Evolutionary conservation across 805 yeast genomes (phyloP).

Genomic region (Saccharomycopsis olivae): DNA sequence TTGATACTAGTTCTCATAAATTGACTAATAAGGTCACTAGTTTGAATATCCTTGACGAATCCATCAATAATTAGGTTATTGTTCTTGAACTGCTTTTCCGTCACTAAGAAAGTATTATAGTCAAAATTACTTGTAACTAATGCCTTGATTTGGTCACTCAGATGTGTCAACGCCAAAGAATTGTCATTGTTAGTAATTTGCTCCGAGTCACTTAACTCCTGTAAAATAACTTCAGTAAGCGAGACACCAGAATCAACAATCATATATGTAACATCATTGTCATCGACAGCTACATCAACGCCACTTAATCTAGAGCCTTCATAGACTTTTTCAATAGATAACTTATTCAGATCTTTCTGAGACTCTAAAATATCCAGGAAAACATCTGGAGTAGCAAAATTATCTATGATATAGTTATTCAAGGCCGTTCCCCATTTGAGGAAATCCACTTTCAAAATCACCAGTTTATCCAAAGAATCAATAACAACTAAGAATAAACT

Average conservation of each 20-base stretch:
- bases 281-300: too few relatives aligned
- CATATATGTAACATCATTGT: too few relatives aligned
- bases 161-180: too few relatives aligned
- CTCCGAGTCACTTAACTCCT: neutral
- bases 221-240: neutral
- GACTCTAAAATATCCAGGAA: neutral
- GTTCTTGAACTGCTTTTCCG: neutral
- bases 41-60: neutral
- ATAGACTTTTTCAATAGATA: constrained; percentile 1
- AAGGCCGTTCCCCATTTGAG: constrained; percentile 19
- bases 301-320: too few relatives aligned
- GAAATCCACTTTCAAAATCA: constrained; percentile 6
- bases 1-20: neutral
- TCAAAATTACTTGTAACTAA: neutral
- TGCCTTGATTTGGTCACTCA: neutral
- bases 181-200: neutral
- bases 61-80: constrained; percentile 4
- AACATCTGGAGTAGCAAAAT: neutral
- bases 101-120: neutral
- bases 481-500: constrained; percentile 6
- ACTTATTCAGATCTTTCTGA: neutral
- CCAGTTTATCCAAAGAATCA: neutral
- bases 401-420: constrained; percentile 13
- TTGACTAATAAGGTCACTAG: neutral
- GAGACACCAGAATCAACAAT: too few relatives aligned